Evolutionary conservation across 805 yeast species (phyloP), one percentile per base, ranked within the genome.

Genomic region (Wickerhamomyces chaumierensis): DNA sequence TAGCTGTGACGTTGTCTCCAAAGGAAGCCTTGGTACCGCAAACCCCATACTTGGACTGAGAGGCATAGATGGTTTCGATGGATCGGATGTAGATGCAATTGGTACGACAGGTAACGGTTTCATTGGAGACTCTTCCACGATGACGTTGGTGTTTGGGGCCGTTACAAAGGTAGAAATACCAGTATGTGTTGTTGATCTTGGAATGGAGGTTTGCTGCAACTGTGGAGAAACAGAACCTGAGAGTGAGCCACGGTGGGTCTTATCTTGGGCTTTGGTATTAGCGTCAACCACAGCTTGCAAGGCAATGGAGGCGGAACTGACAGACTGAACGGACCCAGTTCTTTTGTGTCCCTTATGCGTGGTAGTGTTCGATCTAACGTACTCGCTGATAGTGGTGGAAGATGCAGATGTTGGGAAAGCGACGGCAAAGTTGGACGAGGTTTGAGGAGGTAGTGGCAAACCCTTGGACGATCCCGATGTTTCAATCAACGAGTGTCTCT

Each of bases 251-350:
- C 45, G 42, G 41, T 55, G 47, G 18, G 56, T 53, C 34, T 60
- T 63, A 13, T 25, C 29, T 25, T 25, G 29, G 4, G 29, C 29
- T 14, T 25, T 25, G 29, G 29, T 25, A 48, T 73, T 79, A 8
- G 82, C 83, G 43, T 76, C 74, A 13, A 77, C 86, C 38, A 81
- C 81, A 0, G 87, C 87, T 52, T 80, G 83, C 42, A 81, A 62
- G 9, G 81, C 88, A 43, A 68, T 52, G 29, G 83, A 74, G 3
- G 86, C 88, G 2, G 82, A 63, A 1, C 77, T 64, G 42, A 68
- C 61, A 18, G 57, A 52, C 37, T 52, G 56, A 3, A 50, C 65
- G 9, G 70, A 65, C 35, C 60, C 58, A 19, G 57, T 60, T 54
- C 69, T 61, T 34, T 50, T 51, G 42, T 65, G 69, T 14, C 54